A percentile compares a stretch with the other conserved stretches of the same genome.
phyloP scores from a whole-genome alignment of 1,139 yeast genomes.

The Yamadazyma epiphylla region DNA sequence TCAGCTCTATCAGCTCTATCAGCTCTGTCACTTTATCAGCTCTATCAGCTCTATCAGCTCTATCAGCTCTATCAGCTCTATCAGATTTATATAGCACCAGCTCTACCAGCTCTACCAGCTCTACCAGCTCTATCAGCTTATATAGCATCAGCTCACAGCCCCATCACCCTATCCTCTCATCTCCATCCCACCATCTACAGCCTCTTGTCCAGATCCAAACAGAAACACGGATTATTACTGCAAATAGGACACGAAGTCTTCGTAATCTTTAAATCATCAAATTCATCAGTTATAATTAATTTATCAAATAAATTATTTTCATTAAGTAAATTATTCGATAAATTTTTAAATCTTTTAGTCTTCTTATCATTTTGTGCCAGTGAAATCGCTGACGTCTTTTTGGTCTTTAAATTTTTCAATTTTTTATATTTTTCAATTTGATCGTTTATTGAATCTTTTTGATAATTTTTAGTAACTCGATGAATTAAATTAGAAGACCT shows the following conservation, averaged over 20 bases:
- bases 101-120: too few species aligned
- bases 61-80: too few species aligned
- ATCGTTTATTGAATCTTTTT: constrained; percentile 19
- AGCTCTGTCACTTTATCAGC: too few species aligned
- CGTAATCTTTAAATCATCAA: constrained; percentile 1
- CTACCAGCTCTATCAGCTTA: too few species aligned
- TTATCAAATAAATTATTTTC: constrained; percentile 10
- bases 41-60: too few species aligned
- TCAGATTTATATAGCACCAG: too few species aligned
- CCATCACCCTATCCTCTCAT: too few species aligned
- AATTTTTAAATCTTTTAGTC: not conserved
- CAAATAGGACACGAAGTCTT: not conserved
- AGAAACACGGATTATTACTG: constrained; percentile 6
- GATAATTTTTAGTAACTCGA: constrained; percentile 34
- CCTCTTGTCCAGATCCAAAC: constrained; percentile 7
- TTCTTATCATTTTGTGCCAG: not conserved
- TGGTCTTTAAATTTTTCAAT: constrained; percentile 9
- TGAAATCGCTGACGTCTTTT: constrained; percentile 3
- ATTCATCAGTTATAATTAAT: constrained; percentile 11
- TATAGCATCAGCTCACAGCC: too few species aligned
- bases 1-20: too few species aligned
- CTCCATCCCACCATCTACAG: not conserved
- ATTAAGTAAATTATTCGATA: not conserved
- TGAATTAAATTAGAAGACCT: constrained; percentile 39
- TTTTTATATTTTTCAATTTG: constrained; percentile 36